These are phyloP conservation scores for Acer yangbiense DNA, from an alignment of 345 rosid genomes.

Conservation along the genomic window DNA sequence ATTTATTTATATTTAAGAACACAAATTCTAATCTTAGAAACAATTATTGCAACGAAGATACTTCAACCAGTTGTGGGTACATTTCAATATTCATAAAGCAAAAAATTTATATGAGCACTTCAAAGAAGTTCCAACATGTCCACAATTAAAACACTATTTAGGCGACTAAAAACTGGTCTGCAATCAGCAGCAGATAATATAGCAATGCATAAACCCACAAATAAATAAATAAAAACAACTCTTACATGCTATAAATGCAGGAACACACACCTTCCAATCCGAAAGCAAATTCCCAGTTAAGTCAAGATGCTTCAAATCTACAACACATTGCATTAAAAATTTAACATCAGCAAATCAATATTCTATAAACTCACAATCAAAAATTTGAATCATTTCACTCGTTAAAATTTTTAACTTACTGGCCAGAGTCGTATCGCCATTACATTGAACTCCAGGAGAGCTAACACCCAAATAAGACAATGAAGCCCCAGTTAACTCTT, in stretches of 20 bases:
- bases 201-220: not conserved
- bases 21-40: not conserved
- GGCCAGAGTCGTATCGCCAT: conserved; percentile 46
- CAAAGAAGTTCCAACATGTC: not conserved
- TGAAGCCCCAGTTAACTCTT: conserved; percentile 72
- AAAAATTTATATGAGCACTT: not conserved
- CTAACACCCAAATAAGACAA: conserved; percentile 76
- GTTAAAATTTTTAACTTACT: conserved; percentile 43
- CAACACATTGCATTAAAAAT: conserved; percentile 22
- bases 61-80: not conserved
- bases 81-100: not conserved
- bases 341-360: not conserved
- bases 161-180: not conserved
- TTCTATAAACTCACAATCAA: not conserved
- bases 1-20: not conserved
- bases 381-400: not conserved
- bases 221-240: not conserved
- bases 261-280: conserved; percentile 72
- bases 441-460: conserved; percentile 57
- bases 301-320: conserved; percentile 84
- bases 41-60: not conserved
- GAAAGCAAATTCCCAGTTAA: conserved; percentile 89
- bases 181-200: not conserved
- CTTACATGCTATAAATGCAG: conserved; percentile 8
- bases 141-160: not conserved